Evolutionary conservation across 2,329 filamentous ascomycete species (phyloP).

Genomic region (Exserohilum rostratum): DNA sequence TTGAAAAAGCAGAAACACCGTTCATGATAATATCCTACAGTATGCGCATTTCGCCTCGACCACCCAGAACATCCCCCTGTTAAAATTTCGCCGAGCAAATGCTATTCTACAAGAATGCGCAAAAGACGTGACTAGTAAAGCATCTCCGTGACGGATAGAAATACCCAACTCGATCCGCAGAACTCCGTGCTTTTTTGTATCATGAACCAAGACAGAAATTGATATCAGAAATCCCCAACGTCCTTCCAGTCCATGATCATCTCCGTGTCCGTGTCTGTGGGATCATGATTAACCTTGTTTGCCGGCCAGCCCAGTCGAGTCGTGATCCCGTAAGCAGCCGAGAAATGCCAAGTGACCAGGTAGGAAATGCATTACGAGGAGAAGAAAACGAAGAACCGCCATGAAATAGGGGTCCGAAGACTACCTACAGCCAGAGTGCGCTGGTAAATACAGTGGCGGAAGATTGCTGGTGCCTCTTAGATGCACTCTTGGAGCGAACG

Average conservation of each 20-base stretch:
- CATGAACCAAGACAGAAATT: conserved; percentile 16
- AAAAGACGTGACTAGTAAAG: conserved; percentile 22
- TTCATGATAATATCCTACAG: conserved; percentile 30
- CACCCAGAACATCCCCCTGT: conserved; percentile 10
- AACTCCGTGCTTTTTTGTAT: conserved; percentile 27
- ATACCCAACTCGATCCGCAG: conserved; percentile 16
- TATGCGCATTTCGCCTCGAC: conserved; percentile 9
- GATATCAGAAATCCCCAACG: conserved; percentile 12
- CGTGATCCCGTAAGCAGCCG: conserved; percentile 24
- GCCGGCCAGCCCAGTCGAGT: conserved; percentile 34
- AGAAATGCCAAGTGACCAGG: conserved; percentile 19
- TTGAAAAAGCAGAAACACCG: conserved; percentile 11
- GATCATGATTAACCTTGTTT: conserved; percentile 26
- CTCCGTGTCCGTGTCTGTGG: conserved; percentile 12
- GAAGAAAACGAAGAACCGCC: conserved; percentile 20
- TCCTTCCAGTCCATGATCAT: conserved; percentile 5
- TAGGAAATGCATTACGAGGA: conserved; percentile 23
- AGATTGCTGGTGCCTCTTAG: conserved; percentile 22
- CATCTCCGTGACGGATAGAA: conserved; percentile 14
- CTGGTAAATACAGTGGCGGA: conserved; percentile 45
- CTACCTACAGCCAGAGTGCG: conserved; percentile 32
- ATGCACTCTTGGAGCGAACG: conserved; percentile 22
- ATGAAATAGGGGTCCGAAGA: conserved; percentile 27
- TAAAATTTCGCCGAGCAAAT: conserved; percentile 28
- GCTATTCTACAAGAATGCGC: conserved; percentile 31